phyloP scores from a whole-genome alignment of 2,329 filamentous ascomycete genomes.

The Helotiales sp. region DNA sequence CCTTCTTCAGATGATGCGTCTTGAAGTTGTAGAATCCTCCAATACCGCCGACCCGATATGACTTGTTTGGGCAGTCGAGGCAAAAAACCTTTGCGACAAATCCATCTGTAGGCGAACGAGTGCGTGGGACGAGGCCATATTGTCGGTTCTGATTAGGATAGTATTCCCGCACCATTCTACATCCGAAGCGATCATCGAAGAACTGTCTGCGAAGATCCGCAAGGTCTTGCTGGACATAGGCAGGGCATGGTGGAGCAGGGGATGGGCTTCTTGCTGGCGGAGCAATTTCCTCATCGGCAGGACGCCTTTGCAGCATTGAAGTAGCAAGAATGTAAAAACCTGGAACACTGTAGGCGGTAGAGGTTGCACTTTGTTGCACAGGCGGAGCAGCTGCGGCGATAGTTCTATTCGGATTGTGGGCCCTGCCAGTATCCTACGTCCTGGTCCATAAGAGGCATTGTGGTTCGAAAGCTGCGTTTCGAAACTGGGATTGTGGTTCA shows the following conservation, averaged over 20 bases:
- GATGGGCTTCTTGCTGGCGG: not conserved
- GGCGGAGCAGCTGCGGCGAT: not conserved
- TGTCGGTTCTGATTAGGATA: not conserved
- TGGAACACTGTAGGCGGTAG: too few relatives aligned
- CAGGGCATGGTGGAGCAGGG: not conserved
- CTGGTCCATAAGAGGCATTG: not conserved
- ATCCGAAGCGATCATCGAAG: not conserved
- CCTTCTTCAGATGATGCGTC: not conserved
- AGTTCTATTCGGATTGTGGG: not conserved
- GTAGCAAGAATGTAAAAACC: too few relatives aligned
- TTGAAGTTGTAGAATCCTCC: not conserved
- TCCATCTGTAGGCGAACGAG: not conserved
- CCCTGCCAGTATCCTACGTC: not conserved
- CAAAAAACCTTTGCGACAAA: not conserved
- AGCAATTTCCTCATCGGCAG: not conserved
- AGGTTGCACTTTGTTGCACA: too few relatives aligned
- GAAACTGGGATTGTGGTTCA: not conserved
- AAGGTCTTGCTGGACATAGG: not conserved
- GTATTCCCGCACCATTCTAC: not conserved
- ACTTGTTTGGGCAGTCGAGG: not conserved
- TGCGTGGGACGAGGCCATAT: not conserved
- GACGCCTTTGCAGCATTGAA: too few relatives aligned
- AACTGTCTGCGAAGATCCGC: not conserved
- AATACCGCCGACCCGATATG: not conserved
- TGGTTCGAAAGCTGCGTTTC: not conserved